Evolutionary conservation across 1,139 yeast species (phyloP).

Genomic region (Scheffersomyces segobiensis): DNA sequence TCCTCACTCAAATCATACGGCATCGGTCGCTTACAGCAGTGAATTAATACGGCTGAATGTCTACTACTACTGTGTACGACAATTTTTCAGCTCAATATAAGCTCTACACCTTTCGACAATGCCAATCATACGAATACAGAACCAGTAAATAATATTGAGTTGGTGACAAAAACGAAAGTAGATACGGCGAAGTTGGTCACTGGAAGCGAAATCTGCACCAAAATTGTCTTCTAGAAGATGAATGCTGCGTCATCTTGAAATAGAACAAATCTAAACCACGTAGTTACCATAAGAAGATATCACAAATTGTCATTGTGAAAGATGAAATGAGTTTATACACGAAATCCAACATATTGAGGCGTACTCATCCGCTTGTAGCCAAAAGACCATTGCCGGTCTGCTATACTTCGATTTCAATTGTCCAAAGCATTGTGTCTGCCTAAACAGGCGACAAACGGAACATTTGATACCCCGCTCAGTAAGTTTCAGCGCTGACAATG

Average conservation of each 20-base stretch:
- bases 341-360: not conserved
- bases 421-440: not conserved
- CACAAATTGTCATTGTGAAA: not conserved
- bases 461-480: not conserved
- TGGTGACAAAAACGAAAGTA: not conserved
- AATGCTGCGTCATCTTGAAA: not conserved
- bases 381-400: not conserved
- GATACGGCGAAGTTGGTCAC: not conserved
- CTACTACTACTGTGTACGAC: not conserved
- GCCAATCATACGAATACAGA: not conserved
- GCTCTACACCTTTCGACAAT: not conserved
- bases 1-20: not conserved
- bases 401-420: not conserved
- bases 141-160: not conserved
- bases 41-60: not conserved
- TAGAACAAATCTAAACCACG: not conserved
- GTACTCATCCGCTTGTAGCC: not conserved
- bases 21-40: not conserved
- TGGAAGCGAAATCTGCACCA: not conserved
- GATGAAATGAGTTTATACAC: not conserved
- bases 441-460: not conserved
- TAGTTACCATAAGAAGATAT: not conserved
- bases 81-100: not conserved
- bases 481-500: not conserved
- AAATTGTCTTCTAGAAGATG: not conserved